Base-by-base conservation (phyloP, 1,284 basidiomycete genomes). In the Mrakiaceae sp. region DNA sequence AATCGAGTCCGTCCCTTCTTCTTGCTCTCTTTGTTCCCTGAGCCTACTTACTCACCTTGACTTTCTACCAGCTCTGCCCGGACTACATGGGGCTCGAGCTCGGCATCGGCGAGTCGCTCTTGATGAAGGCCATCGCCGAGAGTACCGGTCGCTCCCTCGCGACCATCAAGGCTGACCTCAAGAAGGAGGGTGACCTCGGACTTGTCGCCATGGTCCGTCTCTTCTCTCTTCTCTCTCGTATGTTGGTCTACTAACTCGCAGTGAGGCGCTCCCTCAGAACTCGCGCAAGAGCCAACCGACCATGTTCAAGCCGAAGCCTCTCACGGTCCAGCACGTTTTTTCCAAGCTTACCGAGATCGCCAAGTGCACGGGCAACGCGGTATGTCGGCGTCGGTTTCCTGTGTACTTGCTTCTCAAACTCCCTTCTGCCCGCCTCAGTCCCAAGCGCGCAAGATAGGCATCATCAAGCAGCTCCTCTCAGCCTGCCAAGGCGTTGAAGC, bases 11-110 rank as follows among this genome's bases (percentile, higher is more conserved):
- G 84, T 77, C 2, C 52, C 57, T 43, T 46, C 40, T 40, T 27
- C 49, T 46, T 49, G 54, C 49, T 9, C 49, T 42, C 1, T 14
- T n/a, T 52, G 48, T 6, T 42, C 39, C 10, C 44, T 4, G 12
- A 12, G n/a, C 7, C 16, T 9, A 5, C 49, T 39, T 16, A 3
- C 39, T n/a, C 44, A 8, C 8, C 46, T 16, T 8, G 5, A n/a
- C 4, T n/a, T 46, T 6, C 58, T 68, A 55, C 49, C 72, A 96
- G 87, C 76, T 98, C 57, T 88, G 91, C 71, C 95, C 96, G 9
- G 96, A 98, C 76, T 98, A 98, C 75, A 81, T 92, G 69, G 95
- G 96, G 3, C 81, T 97, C 56, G 96, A 99, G 74, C 82, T 99
- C 0, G 96, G 96, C 46, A 95, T 98, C 66, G 96, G 96, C 44